These are phyloP conservation scores for Saccharomyces mikatae DNA, from an alignment of 805 yeast species.

Conservation along the genomic window DNA sequence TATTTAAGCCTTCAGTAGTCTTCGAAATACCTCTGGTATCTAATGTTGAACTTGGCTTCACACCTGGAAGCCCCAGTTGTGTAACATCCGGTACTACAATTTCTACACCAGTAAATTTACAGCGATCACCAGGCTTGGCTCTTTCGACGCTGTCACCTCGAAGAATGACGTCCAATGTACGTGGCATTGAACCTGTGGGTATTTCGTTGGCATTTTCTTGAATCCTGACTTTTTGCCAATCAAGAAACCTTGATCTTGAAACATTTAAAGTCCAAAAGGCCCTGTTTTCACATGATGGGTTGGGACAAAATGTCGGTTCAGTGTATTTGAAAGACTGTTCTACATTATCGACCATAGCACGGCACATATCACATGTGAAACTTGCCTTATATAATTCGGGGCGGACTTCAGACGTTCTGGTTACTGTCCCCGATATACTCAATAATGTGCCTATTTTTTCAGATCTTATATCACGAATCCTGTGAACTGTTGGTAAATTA, in stretches of 20 bases:
- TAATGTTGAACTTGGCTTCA: slow-evolving; percentile 74
- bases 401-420: slow-evolving; percentile 91
- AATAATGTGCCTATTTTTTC: slow-evolving; percentile 80
- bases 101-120: slow-evolving; percentile 88
- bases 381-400: slow-evolving; percentile 86
- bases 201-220: slow-evolving; percentile 96
- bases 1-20: slow-evolving; percentile 55
- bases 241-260: slow-evolving; percentile 76
- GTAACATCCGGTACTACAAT: slow-evolving; percentile 92
- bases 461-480: slow-evolving; percentile 85
- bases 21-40: slow-evolving; percentile 45
- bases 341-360: slow-evolving; percentile 75
- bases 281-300: slow-evolving; percentile 81
- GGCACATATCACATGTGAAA: slow-evolving; percentile 83
- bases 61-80: slow-evolving; percentile 91
- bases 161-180: slow-evolving; percentile 85
- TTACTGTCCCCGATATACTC: slow-evolving; percentile 88
- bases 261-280: slow-evolving; percentile 78
- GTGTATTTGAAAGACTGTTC: slow-evolving; percentile 92
- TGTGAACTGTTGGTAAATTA: slow-evolving; percentile 70
- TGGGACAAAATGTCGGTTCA: slow-evolving; percentile 88
- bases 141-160: slow-evolving; percentile 92
- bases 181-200: slow-evolving; percentile 98
- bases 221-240: slow-evolving; percentile 93
- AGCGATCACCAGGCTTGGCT: slow-evolving; percentile 95